Base-by-base conservation (phyloP, 2,329 filamentous ascomycete species). In the Xylariomycetidae sp. region DNA sequence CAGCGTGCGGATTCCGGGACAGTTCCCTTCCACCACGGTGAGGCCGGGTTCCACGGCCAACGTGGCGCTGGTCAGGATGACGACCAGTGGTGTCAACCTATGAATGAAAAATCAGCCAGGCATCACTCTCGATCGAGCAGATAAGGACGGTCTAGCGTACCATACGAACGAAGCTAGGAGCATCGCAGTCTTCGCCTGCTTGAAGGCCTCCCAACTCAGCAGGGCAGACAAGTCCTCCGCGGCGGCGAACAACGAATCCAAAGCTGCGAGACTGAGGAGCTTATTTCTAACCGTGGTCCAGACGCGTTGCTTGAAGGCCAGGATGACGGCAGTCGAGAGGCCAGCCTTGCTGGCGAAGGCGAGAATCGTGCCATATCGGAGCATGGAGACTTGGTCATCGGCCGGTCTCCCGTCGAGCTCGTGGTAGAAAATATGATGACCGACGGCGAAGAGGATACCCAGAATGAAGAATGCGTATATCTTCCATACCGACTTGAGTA, bases 331-430 rank as follows among this genome's bases (percentile, higher is more conserved):
- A 5, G 61, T 54, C 33, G 56, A 52, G 13, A 65, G 49, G 5
- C 56, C 53, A 5, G 62, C 61, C 46, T 66, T 66, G 3, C 61
- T 49, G 11, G 53, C 57, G 23, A 62, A 64, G 4, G 62, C 57
- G 27, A 66, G 43, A 3, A 61, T 42, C 2, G 59, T 60, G 3
- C 62, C 62, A 34, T 61, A 61, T 6, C 62, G 54, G 36, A 61
- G 49, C 62, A 61, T 64, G 20, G 50, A 33, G 13, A 62, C 33
- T 40, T 64, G 62, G 16, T 57, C 45, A 36, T 49, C 43, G 3
- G 59, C 60, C 3, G 48, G 45, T 26, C 48, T 47, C 7, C 55
- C 59, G 32, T 62, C 33, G 8, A 65, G 45, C 2, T 44, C 38
- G 6, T 38, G 37, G 42, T 66, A 65, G 41, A 58, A 66, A 22